A percentile compares a stretch with the other conserved stretches of the same genome.
Conservation (phyloP, 2,329 filamentous ascomycete species). For the Diaporthe sp. region DNA sequence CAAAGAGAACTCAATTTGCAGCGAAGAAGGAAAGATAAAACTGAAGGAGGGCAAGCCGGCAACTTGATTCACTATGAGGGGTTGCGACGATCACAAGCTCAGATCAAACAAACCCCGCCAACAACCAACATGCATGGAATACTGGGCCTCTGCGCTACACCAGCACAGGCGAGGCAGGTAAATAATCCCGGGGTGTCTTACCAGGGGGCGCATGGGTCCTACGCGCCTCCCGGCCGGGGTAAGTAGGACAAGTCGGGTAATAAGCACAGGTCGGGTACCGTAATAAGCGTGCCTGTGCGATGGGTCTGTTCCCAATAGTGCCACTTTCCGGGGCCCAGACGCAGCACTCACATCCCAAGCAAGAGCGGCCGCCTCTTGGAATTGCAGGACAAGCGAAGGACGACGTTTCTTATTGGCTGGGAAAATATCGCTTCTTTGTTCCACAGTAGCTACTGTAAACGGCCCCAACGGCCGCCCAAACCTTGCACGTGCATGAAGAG, state of each 20-base stretch:
- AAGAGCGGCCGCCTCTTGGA: not conserved
- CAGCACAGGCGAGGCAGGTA: not conserved
- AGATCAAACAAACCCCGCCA: not conserved
- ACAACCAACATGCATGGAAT: conserved; percentile 6
- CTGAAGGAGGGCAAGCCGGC: not conserved
- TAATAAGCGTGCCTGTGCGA: not conserved
- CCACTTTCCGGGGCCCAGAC: not conserved
- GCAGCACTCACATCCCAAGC: not conserved
- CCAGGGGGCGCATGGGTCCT: no score
- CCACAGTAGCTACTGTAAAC: not conserved
- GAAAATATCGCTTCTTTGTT: not conserved
- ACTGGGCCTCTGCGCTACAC: conserved; percentile 7
- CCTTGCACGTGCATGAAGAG: not conserved
- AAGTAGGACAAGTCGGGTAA: not conserved
- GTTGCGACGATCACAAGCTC: not conserved
- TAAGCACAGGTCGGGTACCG: not conserved
- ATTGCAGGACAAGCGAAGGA: not conserved
- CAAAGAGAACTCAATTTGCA: not conserved
- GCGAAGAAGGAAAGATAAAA: not conserved
- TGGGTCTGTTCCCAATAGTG: not conserved
- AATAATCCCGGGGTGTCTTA: not conserved
- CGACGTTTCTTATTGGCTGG: not conserved
- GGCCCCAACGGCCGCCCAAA: not conserved
- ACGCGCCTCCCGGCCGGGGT: not conserved
- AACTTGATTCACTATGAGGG: not conserved